These are phyloP conservation scores for Xylariaceae sp. DNA, from an alignment of 2,329 filamentous ascomycete genomes.

Conservation along the genomic window DNA sequence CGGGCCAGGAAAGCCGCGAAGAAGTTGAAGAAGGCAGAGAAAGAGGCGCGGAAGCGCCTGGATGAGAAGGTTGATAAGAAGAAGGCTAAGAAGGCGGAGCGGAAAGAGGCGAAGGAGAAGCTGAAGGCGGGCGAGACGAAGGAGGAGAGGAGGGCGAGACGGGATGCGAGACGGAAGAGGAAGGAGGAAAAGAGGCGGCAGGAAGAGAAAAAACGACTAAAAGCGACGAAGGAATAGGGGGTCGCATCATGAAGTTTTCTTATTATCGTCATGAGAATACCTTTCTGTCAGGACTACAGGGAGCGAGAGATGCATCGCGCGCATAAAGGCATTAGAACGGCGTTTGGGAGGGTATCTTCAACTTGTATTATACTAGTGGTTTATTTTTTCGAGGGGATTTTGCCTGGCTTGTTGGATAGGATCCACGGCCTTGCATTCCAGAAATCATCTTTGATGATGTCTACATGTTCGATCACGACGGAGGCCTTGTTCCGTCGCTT, in stretches of 20 bases:
- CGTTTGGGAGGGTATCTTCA: constrained; percentile 15
- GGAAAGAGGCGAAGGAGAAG: constrained; percentile 33
- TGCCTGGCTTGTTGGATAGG: constrained; percentile 67
- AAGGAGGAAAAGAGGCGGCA: constrained; percentile 31
- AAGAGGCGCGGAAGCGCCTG: constrained; percentile 26
- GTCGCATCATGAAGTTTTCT: not conserved
- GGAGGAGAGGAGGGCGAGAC: constrained; percentile 39
- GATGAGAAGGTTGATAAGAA: constrained; percentile 33
- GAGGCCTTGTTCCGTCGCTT: constrained; percentile 76
- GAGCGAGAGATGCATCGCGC: constrained; percentile 10
- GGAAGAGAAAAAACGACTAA: constrained; percentile 18
- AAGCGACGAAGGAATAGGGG: not conserved
- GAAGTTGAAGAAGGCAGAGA: constrained; percentile 29
- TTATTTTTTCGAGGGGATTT: constrained; percentile 56
- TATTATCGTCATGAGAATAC: not conserved
- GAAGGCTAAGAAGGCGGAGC: constrained; percentile 42
- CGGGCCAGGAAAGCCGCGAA: constrained; percentile 30
- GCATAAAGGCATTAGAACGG: constrained; percentile 14
- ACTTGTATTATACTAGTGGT: not conserved
- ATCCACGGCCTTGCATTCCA: constrained; percentile 87
- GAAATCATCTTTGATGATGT: constrained; percentile 94
- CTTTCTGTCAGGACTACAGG: not conserved
- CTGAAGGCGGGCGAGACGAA: constrained; percentile 40
- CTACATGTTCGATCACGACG: constrained; percentile 77
- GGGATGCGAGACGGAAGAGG: constrained; percentile 40